These are phyloP conservation scores for Colletotrichum costaricense DNA, from an alignment of 2,329 filamentous ascomycete genomes.

Conservation along the genomic window DNA sequence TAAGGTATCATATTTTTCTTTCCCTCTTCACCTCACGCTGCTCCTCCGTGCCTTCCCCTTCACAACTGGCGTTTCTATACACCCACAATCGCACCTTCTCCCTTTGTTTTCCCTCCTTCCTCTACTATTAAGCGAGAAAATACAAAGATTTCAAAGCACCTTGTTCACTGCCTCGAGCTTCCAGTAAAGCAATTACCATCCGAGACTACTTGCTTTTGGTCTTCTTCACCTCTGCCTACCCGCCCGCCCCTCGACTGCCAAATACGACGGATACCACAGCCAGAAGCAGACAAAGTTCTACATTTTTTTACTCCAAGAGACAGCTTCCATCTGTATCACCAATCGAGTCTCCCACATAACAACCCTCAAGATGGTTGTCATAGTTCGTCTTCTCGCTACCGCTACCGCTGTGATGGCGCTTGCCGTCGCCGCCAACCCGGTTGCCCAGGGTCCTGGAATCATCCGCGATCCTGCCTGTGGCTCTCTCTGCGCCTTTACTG, in stretches of 20 bases:
- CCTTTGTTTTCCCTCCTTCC: background rate
- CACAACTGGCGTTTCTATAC: background rate
- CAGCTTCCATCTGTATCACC: background rate
- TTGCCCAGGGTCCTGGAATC: background rate
- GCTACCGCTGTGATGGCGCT: background rate
- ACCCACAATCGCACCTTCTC: background rate
- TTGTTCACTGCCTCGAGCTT: background rate
- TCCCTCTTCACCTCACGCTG: background rate
- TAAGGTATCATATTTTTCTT: background rate
- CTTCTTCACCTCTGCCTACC: background rate
- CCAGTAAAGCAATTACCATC: background rate
- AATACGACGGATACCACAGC: too few species aligned
- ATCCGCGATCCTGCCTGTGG: background rate
- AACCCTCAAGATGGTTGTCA: background rate
- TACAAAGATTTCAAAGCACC: background rate
- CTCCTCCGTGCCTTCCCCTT: background rate
- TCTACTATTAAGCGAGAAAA: background rate
- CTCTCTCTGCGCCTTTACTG: background rate
- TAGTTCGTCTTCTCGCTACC: background rate
- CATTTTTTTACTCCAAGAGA: background rate
- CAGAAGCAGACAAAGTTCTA: background rate
- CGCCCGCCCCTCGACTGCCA: background rate
- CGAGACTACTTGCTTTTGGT: background rate
- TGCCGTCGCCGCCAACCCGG: background rate
- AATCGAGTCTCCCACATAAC: background rate